These are phyloP conservation scores for Epichloe gansuensis DNA, from an alignment of 2,329 filamentous ascomycete species.

Conservation along the genomic window DNA sequence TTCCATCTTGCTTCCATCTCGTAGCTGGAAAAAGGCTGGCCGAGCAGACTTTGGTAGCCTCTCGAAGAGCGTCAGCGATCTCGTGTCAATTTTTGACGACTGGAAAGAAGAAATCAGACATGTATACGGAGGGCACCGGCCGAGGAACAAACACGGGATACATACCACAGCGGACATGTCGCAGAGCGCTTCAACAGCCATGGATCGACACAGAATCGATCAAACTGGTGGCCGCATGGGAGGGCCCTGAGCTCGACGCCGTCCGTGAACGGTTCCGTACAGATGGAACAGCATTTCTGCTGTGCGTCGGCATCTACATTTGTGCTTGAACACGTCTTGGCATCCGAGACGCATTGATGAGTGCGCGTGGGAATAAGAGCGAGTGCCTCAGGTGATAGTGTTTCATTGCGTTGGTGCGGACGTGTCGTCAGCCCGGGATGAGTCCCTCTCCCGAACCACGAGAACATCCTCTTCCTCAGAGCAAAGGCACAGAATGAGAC, in stretches of 20 bases:
- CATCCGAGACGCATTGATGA: background rate
- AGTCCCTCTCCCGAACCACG: background rate
- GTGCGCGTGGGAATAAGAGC: background rate
- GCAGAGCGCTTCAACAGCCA: conserved; percentile 1
- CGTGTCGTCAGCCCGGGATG: too few relatives aligned
- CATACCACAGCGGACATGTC: conserved; percentile 5
- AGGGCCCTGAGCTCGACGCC: conserved; percentile 1
- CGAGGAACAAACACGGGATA: background rate
- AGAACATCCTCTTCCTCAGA: background rate
- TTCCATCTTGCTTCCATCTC: background rate
- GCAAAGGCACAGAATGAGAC: background rate
- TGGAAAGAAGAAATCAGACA: background rate
- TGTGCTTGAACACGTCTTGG: background rate
- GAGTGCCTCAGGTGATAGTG: background rate
- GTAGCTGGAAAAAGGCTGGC: background rate
- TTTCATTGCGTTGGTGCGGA: background rate
- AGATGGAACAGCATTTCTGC: conserved; percentile 1
- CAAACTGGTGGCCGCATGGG: conserved; percentile 3
- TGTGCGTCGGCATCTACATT: background rate
- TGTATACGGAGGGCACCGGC: too few relatives aligned
- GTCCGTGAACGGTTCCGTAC: conserved; percentile 2
- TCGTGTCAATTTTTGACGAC: background rate
- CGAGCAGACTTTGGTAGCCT: background rate
- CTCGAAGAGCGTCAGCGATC: background rate
- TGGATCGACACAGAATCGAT: conserved; percentile 3